These are phyloP conservation scores for Sambucus nigra DNA, from an alignment of 129 eudicot species.

Conservation along the genomic window DNA sequence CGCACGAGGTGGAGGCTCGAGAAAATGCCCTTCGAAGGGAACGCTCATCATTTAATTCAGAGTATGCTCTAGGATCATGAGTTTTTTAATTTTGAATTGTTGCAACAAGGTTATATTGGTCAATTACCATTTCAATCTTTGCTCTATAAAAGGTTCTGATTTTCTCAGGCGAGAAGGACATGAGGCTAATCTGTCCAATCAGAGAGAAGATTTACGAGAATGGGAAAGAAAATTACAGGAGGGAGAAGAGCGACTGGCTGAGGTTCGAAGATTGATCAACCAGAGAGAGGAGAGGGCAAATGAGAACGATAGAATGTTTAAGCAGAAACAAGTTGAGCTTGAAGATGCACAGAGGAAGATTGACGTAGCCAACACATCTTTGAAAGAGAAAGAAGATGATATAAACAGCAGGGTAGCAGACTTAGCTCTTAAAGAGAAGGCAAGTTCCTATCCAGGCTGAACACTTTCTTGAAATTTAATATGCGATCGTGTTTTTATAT, in stretches of 20 bases:
- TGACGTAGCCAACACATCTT: slow-evolving; percentile 36
- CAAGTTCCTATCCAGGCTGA: slow-evolving; percentile 15
- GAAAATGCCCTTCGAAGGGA: slow-evolving; percentile 76
- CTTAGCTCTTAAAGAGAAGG: slow-evolving; percentile 72
- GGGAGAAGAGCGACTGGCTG: slow-evolving; percentile 86
- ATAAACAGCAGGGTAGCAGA: slow-evolving; percentile 45
- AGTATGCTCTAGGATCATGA: slow-evolving; percentile 40
- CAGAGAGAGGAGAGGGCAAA: slow-evolving; percentile 88
- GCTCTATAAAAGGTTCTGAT: background rate
- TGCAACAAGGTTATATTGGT: background rate
- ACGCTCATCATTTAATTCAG: slow-evolving; percentile 59
- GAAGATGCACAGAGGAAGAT: slow-evolving; percentile 58
- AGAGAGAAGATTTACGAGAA: slow-evolving; percentile 82
- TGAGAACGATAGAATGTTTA: slow-evolving; percentile 58
- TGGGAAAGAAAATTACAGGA: slow-evolving; percentile 89
- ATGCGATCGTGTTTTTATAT: background rate
- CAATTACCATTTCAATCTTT: background rate
- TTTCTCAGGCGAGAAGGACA: slow-evolving; percentile 63
- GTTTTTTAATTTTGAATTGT: background rate
- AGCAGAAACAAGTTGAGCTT: slow-evolving; percentile 69
- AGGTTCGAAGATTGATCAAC: slow-evolving; percentile 68
- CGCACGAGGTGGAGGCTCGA: slow-evolving; percentile 58
- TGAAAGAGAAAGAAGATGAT: slow-evolving; percentile 69
- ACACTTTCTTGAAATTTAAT: background rate
- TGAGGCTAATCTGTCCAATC: slow-evolving; percentile 47